phyloP scores from a whole-genome alignment of 495 filamentous ascomycete species.

The Tuber melanosporum region DNA sequence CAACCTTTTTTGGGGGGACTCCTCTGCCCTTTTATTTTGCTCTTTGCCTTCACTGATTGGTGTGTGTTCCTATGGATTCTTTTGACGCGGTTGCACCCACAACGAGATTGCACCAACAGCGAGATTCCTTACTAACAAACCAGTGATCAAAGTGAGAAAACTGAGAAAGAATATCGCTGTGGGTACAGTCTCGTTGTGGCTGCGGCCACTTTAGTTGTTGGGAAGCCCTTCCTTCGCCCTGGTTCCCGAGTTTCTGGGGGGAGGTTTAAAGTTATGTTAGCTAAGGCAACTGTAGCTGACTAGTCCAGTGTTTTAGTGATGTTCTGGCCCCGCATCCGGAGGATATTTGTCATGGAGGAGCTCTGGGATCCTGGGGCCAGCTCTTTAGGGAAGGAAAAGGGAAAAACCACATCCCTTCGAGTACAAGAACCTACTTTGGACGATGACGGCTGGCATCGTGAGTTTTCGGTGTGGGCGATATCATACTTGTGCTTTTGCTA shows the following conservation, averaged over 20 bases:
- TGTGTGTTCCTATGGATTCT: background rate
- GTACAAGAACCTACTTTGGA: slow-evolving; percentile 5
- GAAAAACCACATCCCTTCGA: background rate
- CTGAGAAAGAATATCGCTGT: no score
- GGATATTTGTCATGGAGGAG: background rate
- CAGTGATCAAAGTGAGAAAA: no score
- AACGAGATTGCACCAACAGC: no score
- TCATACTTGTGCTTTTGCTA: background rate
- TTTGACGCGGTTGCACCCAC: no score
- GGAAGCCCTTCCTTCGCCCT: background rate
- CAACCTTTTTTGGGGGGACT: background rate
- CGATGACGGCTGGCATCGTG: slow-evolving; percentile 4
- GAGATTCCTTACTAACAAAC: no score
- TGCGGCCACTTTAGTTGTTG: background rate
- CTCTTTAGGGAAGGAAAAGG: background rate
- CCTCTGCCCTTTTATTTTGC: no score
- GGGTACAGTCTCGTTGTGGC: no score
- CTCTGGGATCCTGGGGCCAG: background rate
- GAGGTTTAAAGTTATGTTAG: background rate
- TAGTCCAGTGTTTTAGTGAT: background rate
- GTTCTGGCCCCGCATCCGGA: background rate
- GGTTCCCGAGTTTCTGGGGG: background rate
- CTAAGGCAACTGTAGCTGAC: background rate
- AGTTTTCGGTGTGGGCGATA: background rate
- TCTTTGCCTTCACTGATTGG: background rate